phyloP scores from a whole-genome alignment of 1,284 basidiomycete species.

The Ustilago cynodontis region DNA sequence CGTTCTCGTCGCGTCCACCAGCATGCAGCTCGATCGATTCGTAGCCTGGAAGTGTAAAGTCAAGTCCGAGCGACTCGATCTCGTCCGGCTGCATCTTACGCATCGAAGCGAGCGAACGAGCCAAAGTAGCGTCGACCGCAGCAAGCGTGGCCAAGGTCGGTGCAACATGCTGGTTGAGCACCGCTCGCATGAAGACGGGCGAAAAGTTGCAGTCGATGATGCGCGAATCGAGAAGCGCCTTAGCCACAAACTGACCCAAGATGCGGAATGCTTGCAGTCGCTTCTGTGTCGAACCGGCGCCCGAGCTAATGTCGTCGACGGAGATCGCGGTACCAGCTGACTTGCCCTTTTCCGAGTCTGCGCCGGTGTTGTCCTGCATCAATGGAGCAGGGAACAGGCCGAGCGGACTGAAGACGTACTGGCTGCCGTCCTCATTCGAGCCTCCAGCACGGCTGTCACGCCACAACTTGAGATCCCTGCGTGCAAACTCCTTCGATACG shows the following conservation, averaged over 20 bases:
- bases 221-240: slow-evolving; percentile 94
- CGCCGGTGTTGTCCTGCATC: slow-evolving; percentile 7
- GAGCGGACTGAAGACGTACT: slow-evolving; percentile 74
- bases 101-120: slow-evolving; percentile 85
- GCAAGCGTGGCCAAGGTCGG: slow-evolving; percentile 79
- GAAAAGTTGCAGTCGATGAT: slow-evolving; percentile 97
- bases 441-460: slow-evolving; percentile 78
- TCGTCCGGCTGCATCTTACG: slow-evolving; percentile 75
- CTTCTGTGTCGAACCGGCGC: slow-evolving; percentile 17
- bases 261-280: slow-evolving; percentile 84
- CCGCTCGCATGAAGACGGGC: slow-evolving; percentile 87
- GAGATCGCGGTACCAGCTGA: neutral
- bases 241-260: slow-evolving; percentile 96
- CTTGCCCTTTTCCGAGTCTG: slow-evolving; percentile 9
- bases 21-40: slow-evolving; percentile 86
- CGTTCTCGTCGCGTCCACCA: slow-evolving; percentile 81
- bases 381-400: slow-evolving; percentile 89
- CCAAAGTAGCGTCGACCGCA: slow-evolving; percentile 85
- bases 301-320: slow-evolving; percentile 2
- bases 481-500: slow-evolving; percentile 91
- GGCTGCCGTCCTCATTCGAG: slow-evolving; percentile 40
- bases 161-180: slow-evolving; percentile 86
- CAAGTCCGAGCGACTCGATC: slow-evolving; percentile 87
- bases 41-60: slow-evolving; percentile 96
- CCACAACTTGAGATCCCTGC: slow-evolving; percentile 89